phyloP scores from a whole-genome alignment of 2,329 filamentous ascomycete genomes.

The Paraphoma sp. region DNA sequence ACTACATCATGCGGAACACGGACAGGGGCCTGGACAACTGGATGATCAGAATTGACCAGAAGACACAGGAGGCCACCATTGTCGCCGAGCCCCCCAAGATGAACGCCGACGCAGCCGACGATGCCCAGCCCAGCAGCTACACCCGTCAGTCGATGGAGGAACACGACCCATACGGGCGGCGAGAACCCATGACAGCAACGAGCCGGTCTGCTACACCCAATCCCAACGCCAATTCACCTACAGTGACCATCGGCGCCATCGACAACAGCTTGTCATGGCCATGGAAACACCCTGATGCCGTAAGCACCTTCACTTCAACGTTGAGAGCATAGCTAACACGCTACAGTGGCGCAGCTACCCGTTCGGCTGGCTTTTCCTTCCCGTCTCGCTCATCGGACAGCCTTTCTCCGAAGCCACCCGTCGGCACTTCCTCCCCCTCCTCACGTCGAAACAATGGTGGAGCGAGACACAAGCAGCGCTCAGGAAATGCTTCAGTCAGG shows the following conservation, averaged over 20 bases:
- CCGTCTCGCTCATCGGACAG: constrained; percentile 92
- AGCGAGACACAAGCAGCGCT: constrained; percentile 88
- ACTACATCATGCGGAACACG: constrained; percentile 99
- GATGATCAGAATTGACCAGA: constrained; percentile 98
- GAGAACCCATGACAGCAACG: constrained; percentile 83
- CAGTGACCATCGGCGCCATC: constrained; percentile 86
- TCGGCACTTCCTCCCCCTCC: constrained; percentile 91
- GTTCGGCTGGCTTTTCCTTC: constrained; percentile 97
- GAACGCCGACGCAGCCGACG: constrained; percentile 52
- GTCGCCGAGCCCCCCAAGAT: constrained; percentile 81
- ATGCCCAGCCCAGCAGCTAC: constrained; percentile 54
- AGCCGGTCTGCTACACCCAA: constrained; percentile 64
- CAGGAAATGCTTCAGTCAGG: constrained; percentile 85
- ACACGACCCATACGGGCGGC: constrained; percentile 71
- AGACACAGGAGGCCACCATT: constrained; percentile 82
- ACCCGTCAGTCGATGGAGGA: constrained; percentile 69
- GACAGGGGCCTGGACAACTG: constrained; percentile 97
- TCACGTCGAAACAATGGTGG: constrained; percentile 98
- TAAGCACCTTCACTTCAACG: constrained; percentile 47
- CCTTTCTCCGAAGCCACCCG: constrained; percentile 94
- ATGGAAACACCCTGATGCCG: constrained; percentile 97
- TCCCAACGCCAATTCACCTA: constrained; percentile 59
- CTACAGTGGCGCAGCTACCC: constrained; percentile 81
- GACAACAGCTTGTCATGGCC: constrained; percentile 99
- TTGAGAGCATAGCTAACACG: constrained; percentile 25